Evolutionary conservation across 2,329 filamentous ascomycete genomes (phyloP).

Genomic region (Calonectria pseudoturangicola): DNA sequence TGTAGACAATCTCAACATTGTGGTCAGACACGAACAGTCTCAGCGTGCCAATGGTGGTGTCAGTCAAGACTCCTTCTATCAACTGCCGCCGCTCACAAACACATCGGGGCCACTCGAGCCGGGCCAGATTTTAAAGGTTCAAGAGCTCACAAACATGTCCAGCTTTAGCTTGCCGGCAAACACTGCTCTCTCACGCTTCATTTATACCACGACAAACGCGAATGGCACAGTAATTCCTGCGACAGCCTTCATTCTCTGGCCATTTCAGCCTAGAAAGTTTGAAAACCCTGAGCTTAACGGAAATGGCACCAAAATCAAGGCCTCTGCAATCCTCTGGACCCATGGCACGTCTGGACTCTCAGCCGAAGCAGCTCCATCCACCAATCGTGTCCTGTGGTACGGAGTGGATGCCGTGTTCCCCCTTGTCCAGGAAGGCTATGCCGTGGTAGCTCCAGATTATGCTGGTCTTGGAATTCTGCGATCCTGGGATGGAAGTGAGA

Average conservation of each 20-base stretch:
- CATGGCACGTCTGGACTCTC: slow-evolving; percentile 67
- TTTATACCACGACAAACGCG: slow-evolving; percentile 39
- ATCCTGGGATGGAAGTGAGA: slow-evolving; percentile 58
- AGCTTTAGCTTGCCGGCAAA: slow-evolving; percentile 27
- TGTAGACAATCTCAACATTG: slow-evolving; percentile 1
- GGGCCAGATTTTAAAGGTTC: slow-evolving; percentile 41
- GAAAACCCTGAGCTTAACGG: neutral
- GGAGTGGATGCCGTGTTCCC: slow-evolving; percentile 60
- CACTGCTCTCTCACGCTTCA: slow-evolving; percentile 31
- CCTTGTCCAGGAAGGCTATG: slow-evolving; percentile 63
- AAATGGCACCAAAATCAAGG: neutral
- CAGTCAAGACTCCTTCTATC: slow-evolving; percentile 46
- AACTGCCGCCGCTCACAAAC: slow-evolving; percentile 4
- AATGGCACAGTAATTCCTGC: slow-evolving; percentile 44
- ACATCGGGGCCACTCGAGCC: slow-evolving; percentile 2
- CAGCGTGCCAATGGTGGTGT: slow-evolving; percentile 46
- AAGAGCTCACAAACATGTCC: slow-evolving; percentile 38
- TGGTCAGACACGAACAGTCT: slow-evolving; percentile 38
- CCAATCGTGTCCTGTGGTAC: slow-evolving; percentile 63
- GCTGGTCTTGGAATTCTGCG: slow-evolving; percentile 63
- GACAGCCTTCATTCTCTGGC: slow-evolving; percentile 41
- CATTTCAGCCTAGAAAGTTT: slow-evolving; percentile 30
- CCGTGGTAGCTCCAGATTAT: slow-evolving; percentile 67
- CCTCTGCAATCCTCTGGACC: slow-evolving; percentile 62
- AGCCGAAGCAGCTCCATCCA: slow-evolving; percentile 61